Base-by-base conservation (phyloP, 2,329 filamentous ascomycete species). In the Epichloe glyceriae region DNA sequence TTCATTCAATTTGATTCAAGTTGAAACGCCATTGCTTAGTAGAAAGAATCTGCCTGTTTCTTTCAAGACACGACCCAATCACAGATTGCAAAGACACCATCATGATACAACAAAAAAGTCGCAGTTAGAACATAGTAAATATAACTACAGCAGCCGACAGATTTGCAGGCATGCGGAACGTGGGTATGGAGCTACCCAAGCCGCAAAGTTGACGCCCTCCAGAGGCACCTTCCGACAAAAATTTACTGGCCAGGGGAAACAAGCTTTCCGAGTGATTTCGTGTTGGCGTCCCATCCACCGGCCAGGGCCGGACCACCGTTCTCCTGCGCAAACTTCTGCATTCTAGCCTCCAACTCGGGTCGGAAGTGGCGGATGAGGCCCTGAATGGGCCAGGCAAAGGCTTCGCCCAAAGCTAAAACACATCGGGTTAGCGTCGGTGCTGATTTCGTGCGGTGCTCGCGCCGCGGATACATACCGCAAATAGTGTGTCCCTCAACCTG, bases 401-500 rank as follows among this genome's bases (percentile, higher is more conserved):
- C 93, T 75, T 98, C 93, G 53, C 93, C 93, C 57, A 98, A 75
- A 70, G 91, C 83, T 86, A 55, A 55, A 26, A 49, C 34, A 46
- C 19, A 37, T 46, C 37, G 35, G 8, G 17, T 50, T 41, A 51
- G 40, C 10, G n/a, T 34, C 46, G 7, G 15, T 15, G 3, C 22
- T 37, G 4, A 11, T 44, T 30, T 10, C 11, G 12, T n/a, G 2
- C n/a, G 5, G 6, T 40, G 1, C 30, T 30, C 30, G 30, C 10
- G 30, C 30, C 30, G 3, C 30, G 10, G 10, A 22, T 41, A 74
- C 81, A 66, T 79, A 86, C 83, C 93, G 71, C 93, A 98, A 64
- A 98, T 98, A 46, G 93, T 97, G 76, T 98, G 93, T 11, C 93
- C 93, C 74, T 98, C 93, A 55, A 98, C 93, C 73, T 98, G 93